Evolutionary conservation across 768 basidiomycete species (phyloP).

Genomic region (Panellus pusillus): DNA sequence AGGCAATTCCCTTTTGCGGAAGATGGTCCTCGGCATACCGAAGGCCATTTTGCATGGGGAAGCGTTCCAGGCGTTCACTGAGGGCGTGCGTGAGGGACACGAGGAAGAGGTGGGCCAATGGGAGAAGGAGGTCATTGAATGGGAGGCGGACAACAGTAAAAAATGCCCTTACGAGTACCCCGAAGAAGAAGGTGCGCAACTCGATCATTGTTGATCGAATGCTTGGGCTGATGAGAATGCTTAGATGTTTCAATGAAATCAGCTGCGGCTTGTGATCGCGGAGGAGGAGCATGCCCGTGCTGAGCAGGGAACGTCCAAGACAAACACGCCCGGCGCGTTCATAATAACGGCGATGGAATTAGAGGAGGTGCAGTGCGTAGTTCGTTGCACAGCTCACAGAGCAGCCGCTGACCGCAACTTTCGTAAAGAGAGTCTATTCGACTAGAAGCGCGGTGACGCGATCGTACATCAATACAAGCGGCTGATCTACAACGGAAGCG

Average conservation of each 20-base stretch:
- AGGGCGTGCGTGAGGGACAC: conserved; percentile 14
- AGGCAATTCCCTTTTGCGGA: background rate
- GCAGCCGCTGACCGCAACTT: background rate
- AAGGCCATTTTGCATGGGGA: conserved; percentile 17
- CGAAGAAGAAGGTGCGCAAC: conserved; percentile 12
- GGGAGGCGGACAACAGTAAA: conserved; percentile 16
- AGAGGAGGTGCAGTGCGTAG: conserved; percentile 14
- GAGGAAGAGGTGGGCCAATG: conserved; percentile 13
- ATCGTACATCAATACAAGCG: conserved; percentile 1
- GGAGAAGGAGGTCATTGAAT: conserved; percentile 13
- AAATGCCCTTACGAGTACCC: conserved; percentile 20
- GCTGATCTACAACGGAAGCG: conserved; percentile 1
- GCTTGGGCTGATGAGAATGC: too few relatives aligned
- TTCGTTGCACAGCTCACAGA: too few relatives aligned
- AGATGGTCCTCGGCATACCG: conserved; percentile 15
- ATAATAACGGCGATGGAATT: conserved; percentile 17
- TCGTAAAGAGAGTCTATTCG: background rate
- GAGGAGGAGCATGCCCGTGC: conserved; percentile 19
- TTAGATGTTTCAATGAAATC: conserved; percentile 14
- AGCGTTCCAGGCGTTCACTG: conserved; percentile 16
- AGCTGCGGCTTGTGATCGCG: conserved; percentile 11
- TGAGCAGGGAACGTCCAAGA: background rate
- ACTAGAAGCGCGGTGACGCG: background rate
- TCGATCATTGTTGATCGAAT: too few relatives aligned
- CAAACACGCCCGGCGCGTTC: conserved; percentile 11